These are phyloP conservation scores for Conringia planisiliqua DNA, from an alignment of 345 rosid species.

Conservation along the genomic window DNA sequence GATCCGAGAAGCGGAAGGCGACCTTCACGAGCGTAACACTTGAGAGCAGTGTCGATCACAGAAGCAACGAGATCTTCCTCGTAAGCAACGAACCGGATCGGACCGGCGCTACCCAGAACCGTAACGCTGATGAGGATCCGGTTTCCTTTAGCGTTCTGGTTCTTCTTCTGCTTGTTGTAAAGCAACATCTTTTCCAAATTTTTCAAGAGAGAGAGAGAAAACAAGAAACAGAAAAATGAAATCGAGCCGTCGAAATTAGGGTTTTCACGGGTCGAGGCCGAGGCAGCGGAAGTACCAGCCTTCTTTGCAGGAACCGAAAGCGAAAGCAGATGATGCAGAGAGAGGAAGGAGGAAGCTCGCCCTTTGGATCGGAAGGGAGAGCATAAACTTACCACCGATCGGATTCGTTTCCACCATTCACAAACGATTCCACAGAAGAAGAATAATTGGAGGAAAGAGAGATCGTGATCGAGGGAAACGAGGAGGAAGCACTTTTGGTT, in stretches of 20 bases:
- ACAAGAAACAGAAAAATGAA: neutral
- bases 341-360: constrained; percentile 62
- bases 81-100: constrained; percentile 83
- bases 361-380: constrained; percentile 78
- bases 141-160: constrained; percentile 55
- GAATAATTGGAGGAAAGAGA: neutral
- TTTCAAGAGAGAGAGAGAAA: neutral
- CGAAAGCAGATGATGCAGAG: constrained; percentile 53
- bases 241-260: neutral
- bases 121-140: constrained; percentile 73
- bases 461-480: neutral
- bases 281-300: constrained; percentile 99
- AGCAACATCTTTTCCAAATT: constrained; percentile 53
- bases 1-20: constrained; percentile 91
- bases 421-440: constrained; percentile 30
- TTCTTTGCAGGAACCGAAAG: constrained; percentile 98
- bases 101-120: constrained; percentile 92
- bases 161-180: constrained; percentile 89
- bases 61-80: constrained; percentile 73
- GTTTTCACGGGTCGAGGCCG: constrained; percentile 85
- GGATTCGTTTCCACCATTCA: constrained; percentile 95
- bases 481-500: neutral
- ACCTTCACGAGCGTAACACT: constrained; percentile 94
- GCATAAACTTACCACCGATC: constrained; percentile 56
- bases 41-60: constrained; percentile 78